Conservation (phyloP, 176 grass and related monocot species). For the Aegilops sharonensis region DNA sequence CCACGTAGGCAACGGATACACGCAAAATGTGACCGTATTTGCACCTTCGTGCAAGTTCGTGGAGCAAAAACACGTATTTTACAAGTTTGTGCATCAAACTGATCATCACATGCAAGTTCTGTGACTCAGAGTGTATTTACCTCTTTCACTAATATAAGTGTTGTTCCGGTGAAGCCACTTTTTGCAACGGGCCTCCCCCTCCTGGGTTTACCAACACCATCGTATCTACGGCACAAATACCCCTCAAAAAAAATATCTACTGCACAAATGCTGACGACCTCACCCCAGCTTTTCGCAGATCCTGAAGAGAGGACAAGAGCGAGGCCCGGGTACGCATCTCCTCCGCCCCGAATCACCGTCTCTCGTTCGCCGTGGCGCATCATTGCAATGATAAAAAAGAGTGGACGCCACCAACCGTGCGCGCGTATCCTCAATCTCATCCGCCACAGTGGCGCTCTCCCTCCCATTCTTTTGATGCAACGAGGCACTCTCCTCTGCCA, state of each 20-base stretch:
- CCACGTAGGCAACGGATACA: too few relatives aligned
- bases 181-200: too few relatives aligned
- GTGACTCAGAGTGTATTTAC: too few relatives aligned
- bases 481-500: conserved; percentile 2
- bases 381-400: conserved; percentile 46
- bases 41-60: too few relatives aligned
- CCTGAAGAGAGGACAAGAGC: neutral
- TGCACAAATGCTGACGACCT: neutral
- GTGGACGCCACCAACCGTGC: conserved; percentile 17
- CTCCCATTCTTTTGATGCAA: conserved; percentile 51
- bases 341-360: neutral
- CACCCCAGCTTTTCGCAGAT: neutral
- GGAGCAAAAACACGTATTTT: too few relatives aligned
- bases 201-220: too few relatives aligned
- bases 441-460: neutral
- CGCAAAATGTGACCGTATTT: too few relatives aligned
- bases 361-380: conserved; percentile 22
- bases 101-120: too few relatives aligned
- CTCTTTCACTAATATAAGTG: too few relatives aligned
- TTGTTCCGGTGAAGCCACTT: too few relatives aligned
- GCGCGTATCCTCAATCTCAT: neutral
- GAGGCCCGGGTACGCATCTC: neutral
- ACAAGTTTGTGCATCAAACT: too few relatives aligned
- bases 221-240: neutral
- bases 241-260: too few relatives aligned